Evolutionary conservation across 2,329 filamentous ascomycete species (phyloP), one percentile per base, ranked within the genome.

Genomic region (Aspergillus puulaauensis): DNA sequence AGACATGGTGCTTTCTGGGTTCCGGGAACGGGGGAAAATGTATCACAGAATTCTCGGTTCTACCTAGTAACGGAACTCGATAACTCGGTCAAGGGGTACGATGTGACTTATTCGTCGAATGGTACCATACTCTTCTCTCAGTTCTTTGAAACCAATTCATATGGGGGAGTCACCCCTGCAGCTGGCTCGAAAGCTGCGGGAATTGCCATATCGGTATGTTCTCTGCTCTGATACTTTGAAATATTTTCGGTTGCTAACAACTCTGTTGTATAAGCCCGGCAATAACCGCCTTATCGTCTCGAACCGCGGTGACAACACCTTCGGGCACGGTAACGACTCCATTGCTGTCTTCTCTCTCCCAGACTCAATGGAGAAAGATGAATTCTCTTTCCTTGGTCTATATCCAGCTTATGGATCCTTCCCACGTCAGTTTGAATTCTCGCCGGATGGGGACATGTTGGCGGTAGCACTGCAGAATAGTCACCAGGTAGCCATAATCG

Each of bases 351-450:
- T 49, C 12, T 49, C 33, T 17, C n/a, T 33, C 7, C 15, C 44
- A 8, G 23, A 15, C 3, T n/a, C 11, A 12, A n/a, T 3, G 2
- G 3, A 24, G 2, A 3, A 24, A 14, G 7, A n/a, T 2, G 27
- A 52, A 11, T 24, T 62, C 21, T 39, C 68, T 0, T 81, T 83
- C 55, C 70, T 83, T 3, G 83, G 88, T 66, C 77, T 85, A 31
- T 80, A 81, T 23, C 79, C 87, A 0, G 82, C 84, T 0, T 87
- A 87, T 45, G 89, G 89, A 4, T 68, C 73, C 5, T 82, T 78
- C 59, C 88, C 88, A 0, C 81, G 89, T 23, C 84, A 87, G 45
- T 90, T 90, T 71, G 81, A 80, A 48, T 73, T 89, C 57, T 89
- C 86, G 70, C 78, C 77, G 57, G 80, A 79, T n/a, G 87, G 86